These are phyloP conservation scores for Eucalyptus pauciflora DNA, from an alignment of 345 rosid species.

Conservation along the genomic window DNA sequence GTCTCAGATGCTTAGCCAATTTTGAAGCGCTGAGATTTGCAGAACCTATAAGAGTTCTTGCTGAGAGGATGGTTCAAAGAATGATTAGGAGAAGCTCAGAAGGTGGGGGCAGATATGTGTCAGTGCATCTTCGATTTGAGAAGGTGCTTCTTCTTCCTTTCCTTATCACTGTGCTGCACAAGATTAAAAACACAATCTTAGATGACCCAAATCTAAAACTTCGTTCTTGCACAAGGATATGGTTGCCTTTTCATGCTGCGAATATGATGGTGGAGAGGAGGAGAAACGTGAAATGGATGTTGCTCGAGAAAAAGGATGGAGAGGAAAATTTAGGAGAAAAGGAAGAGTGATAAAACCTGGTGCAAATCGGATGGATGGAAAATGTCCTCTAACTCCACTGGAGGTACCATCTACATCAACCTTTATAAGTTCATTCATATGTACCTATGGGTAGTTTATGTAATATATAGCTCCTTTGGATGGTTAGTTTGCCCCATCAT, in stretches of 20 bases:
- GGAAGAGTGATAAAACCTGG: slow-evolving; percentile 88
- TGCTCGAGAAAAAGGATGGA: slow-evolving; percentile 93
- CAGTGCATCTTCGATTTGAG: slow-evolving; percentile 98
- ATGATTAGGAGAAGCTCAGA: slow-evolving; percentile 61
- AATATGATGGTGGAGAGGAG: slow-evolving; percentile 87
- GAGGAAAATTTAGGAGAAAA: slow-evolving; percentile 88
- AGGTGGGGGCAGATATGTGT: slow-evolving; percentile 69
- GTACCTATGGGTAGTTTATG: not conserved
- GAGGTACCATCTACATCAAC: slow-evolving; percentile 33
- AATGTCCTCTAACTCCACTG: slow-evolving; percentile 87
- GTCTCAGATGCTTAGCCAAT: slow-evolving; percentile 83
- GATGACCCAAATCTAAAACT: not conserved
- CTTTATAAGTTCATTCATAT: not conserved
- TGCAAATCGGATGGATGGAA: slow-evolving; percentile 87
- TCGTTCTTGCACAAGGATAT: slow-evolving; percentile 43
- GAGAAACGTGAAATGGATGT: slow-evolving; percentile 89
- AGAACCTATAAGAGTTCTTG: slow-evolving; percentile 73
- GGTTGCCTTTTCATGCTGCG: slow-evolving; percentile 99
- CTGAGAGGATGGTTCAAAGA: slow-evolving; percentile 86
- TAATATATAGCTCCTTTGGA: not conserved
- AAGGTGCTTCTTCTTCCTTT: slow-evolving; percentile 28
- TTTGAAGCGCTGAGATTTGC: slow-evolving; percentile 80
- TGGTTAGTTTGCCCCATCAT: not conserved
- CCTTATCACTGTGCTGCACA: not conserved
- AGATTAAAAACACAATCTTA: not conserved